Evolutionary conservation across 1,139 yeast species (phyloP).

Genomic region (Candida smagusa): DNA sequence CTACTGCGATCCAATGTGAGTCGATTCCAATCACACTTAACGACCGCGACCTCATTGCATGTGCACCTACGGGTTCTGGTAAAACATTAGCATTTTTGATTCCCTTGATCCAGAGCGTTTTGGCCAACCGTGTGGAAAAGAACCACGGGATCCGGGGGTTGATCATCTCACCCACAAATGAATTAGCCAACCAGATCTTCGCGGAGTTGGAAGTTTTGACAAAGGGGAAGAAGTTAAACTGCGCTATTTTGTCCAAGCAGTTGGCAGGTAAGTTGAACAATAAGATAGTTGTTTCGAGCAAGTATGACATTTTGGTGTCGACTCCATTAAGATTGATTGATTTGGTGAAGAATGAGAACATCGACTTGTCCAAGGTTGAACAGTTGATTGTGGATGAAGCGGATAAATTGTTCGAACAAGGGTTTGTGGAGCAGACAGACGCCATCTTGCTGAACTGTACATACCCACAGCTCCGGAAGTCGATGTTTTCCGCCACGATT

Average conservation of each 20-base stretch:
- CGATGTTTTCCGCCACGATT: conserved; percentile 92
- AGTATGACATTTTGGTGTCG: conserved; percentile 77
- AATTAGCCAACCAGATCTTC: conserved; percentile 82
- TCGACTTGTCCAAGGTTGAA: conserved; percentile 62
- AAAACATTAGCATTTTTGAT: conserved; percentile 84
- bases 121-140: conserved; percentile 22
- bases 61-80: conserved; percentile 96
- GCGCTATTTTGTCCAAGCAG: conserved; percentile 73
- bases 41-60: conserved; percentile 71
- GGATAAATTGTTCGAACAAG: conserved; percentile 86
- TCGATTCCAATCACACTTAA: conserved; percentile 68
- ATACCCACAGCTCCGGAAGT: conserved; percentile 51
- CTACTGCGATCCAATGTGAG: conserved; percentile 91
- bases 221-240: conserved; percentile 53
- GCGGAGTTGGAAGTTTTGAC: conserved; percentile 62
- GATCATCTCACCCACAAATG: conserved; percentile 85
- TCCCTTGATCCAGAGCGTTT: conserved; percentile 65
- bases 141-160: conserved; percentile 64
- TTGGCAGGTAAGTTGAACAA: conserved; percentile 68
- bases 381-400: conserved; percentile 91
- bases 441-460: conserved; percentile 71
- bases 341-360: conserved; percentile 57
- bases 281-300: conserved; percentile 50
- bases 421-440: conserved; percentile 90
- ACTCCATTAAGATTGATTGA: conserved; percentile 90